phyloP scores from a whole-genome alignment of 2,329 filamentous ascomycete species.

The Hymenoscyphus fraxineus region DNA sequence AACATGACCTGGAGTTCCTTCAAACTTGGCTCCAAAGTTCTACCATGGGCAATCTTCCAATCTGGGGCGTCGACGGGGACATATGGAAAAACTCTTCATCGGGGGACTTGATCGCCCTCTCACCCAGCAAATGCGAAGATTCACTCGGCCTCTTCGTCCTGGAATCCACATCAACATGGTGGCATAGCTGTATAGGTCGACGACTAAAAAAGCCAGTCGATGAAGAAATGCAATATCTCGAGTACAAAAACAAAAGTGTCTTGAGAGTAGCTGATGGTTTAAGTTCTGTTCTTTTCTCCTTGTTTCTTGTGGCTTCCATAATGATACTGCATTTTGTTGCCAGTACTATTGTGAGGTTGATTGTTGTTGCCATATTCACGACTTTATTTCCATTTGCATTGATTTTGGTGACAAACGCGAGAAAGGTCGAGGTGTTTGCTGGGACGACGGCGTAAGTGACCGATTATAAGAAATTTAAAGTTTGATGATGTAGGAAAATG shows the following conservation, averaged over 20 bases:
- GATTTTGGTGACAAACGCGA: neutral
- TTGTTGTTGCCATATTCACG: neutral
- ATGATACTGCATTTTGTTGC: neutral
- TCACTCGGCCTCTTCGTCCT: neutral
- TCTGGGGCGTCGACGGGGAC: neutral
- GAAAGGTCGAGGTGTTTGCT: constrained; percentile 1
- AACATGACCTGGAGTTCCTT: neutral
- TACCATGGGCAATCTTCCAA: neutral
- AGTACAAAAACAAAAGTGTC: neutral
- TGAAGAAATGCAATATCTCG: neutral
- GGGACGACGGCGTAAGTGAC: neutral
- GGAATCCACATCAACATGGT: neutral
- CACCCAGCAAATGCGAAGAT: neutral
- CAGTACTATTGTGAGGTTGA: neutral
- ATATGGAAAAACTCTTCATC: neutral
- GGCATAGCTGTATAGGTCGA: neutral
- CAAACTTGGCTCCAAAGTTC: neutral
- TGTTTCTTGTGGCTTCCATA: neutral
- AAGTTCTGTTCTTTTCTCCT: neutral
- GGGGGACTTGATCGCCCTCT: neutral
- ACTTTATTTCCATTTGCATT: neutral
- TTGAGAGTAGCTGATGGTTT: neutral
- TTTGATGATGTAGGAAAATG: neutral
- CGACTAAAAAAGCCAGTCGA: neutral
- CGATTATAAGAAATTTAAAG: too few relatives aligned